These are phyloP conservation scores for Scytalidium sp. DNA, from an alignment of 2,329 filamentous ascomycete species.

Conservation along the genomic window DNA sequence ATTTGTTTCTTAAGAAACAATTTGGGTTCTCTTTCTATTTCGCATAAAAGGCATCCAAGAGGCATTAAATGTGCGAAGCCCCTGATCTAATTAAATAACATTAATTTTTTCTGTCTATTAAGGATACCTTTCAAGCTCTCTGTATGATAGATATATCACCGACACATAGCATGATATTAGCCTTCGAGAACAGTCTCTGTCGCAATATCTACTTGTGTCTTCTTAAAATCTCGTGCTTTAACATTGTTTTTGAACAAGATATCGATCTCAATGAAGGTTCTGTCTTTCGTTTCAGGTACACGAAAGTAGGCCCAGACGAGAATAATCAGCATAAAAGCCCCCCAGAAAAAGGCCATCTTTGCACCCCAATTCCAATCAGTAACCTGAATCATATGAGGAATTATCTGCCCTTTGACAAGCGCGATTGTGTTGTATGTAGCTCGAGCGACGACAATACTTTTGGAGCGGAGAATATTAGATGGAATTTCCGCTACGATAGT, in stretches of 20 bases:
- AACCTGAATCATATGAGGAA: conserved; percentile 89
- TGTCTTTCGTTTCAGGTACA: conserved; percentile 74
- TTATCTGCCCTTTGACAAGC: conserved; percentile 76
- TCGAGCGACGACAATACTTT: conserved; percentile 82
- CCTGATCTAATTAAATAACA: too few species aligned
- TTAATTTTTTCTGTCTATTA: too few species aligned
- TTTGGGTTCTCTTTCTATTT: too few species aligned
- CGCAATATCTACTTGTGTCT: conserved; percentile 10
- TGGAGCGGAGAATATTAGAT: conserved; percentile 78
- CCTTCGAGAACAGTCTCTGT: conserved; percentile 3
- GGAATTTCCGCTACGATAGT: conserved; percentile 81
- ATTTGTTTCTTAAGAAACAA: too few species aligned
- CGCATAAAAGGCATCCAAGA: too few species aligned
- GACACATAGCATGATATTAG: too few species aligned
- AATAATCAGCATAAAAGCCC: conserved; percentile 73
- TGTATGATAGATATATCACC: too few species aligned
- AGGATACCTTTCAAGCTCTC: too few species aligned
- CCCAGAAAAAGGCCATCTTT: conserved; percentile 85
- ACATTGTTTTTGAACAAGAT: conserved; percentile 72
- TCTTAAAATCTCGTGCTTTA: conserved; percentile 24
- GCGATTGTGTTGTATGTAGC: conserved; percentile 68
- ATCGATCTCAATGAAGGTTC: conserved; percentile 82
- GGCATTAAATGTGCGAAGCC: too few species aligned
- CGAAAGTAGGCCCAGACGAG: conserved; percentile 73
- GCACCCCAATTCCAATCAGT: conserved; percentile 83